A percentile compares a stretch with the other conserved stretches of the same genome.
Conservation (phyloP, 352 stramenopile genomes). For the Globisporangium alternatum region DNA sequence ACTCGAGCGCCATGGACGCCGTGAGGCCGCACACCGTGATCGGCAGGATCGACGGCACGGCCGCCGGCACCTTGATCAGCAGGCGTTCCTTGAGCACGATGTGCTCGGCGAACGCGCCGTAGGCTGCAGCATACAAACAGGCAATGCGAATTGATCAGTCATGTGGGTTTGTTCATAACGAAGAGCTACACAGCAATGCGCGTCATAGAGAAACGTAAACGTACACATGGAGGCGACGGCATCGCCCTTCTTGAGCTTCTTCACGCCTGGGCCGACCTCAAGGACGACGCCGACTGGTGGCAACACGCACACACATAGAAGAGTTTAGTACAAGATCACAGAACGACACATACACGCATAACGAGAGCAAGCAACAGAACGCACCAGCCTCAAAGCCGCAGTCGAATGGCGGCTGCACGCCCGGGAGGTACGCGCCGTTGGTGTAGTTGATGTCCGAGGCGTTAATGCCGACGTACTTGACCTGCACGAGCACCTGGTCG, state of each 20-base stretch:
- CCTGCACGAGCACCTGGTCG: constrained; percentile 49
- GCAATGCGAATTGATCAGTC: not conserved
- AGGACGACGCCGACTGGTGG: constrained; percentile 29
- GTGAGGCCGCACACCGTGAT: constrained; percentile 40
- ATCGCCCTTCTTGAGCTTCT: constrained; percentile 41
- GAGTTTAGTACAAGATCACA: not conserved
- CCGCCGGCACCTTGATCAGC: constrained; percentile 22
- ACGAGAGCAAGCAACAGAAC: not conserved
- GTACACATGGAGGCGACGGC: constrained; percentile 39
- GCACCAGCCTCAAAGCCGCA: constrained; percentile 46
- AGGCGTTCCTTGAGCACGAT: constrained; percentile 30
- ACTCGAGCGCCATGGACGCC: constrained; percentile 39
- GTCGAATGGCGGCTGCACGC: constrained; percentile 48
- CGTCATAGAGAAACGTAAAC: constrained; percentile 5
- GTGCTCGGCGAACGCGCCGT: constrained; percentile 40
- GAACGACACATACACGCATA: not conserved
- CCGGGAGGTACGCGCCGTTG: constrained; percentile 47
- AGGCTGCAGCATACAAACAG: constrained; percentile 18
- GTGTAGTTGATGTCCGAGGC: constrained; percentile 61
- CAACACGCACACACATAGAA: not conserved
- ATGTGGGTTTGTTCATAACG: not conserved
- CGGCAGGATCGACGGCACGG: constrained; percentile 30
- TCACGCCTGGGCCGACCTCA: constrained; percentile 28
- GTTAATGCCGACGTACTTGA: constrained; percentile 42
- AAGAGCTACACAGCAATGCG: not conserved